These are phyloP conservation scores for Terana coerulea DNA, from an alignment of 768 basidiomycete genomes.

Conservation along the genomic window DNA sequence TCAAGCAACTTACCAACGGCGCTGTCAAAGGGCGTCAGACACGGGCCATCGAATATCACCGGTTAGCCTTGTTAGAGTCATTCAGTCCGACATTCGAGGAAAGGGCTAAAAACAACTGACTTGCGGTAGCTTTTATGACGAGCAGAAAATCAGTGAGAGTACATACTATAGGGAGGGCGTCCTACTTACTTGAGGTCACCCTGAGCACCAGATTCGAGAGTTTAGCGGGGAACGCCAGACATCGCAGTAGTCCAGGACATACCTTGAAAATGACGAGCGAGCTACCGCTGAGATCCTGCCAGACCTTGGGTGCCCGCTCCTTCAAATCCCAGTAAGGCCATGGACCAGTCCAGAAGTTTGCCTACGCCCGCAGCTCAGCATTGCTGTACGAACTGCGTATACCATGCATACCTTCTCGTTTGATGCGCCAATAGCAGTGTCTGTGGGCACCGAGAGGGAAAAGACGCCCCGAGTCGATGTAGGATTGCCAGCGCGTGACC, in stretches of 20 bases:
- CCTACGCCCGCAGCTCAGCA: constrained; percentile 9
- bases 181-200: constrained; percentile 85
- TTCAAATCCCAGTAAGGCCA: constrained; percentile 77
- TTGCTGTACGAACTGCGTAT: neutral
- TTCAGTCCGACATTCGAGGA: neutral
- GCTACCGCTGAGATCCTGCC: constrained; percentile 46
- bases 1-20: constrained; percentile 78
- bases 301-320: constrained; percentile 46
- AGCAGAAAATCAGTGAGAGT: neutral
- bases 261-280: constrained; percentile 86
- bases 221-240: neutral
- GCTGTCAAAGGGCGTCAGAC: constrained; percentile 64
- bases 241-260: neutral
- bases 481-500: constrained; percentile 66
- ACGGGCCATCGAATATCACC: constrained; percentile 88
- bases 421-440: constrained; percentile 53
- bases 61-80: constrained; percentile 56
- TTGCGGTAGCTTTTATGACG: constrained; percentile 65
- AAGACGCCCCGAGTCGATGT: constrained; percentile 73
- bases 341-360: constrained; percentile 70
- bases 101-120: constrained; percentile 38
- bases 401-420: constrained; percentile 23
- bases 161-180: neutral
- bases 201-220: constrained; percentile 30
- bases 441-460: constrained; percentile 60